These are phyloP conservation scores for Auxenochlorella pyrenoidosa DNA, from an alignment of 139 green algal species.

Conservation along the genomic window DNA sequence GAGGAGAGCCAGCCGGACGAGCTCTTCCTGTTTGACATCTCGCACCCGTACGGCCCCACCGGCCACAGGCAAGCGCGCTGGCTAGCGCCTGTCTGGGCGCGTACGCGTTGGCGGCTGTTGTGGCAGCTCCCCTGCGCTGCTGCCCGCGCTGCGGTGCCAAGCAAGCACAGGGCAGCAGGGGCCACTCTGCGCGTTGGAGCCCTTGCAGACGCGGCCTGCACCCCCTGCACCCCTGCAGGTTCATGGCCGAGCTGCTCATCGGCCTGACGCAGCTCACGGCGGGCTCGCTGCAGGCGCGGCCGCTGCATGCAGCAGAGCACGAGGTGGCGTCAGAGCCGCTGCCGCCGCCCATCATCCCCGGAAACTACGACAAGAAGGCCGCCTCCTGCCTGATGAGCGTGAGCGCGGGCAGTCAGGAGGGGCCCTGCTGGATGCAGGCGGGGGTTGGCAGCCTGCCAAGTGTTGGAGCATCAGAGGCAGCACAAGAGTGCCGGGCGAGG, in stretches of 20 bases:
- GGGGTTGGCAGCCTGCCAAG: too few species aligned
- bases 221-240: conserved; percentile 2
- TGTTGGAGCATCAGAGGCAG: too few species aligned
- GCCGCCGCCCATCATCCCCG: conserved; percentile 29
- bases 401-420: not conserved
- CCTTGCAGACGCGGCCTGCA: too few species aligned
- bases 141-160: not conserved
- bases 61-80: conserved; percentile 23
- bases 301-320: conserved; percentile 21
- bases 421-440: too few species aligned
- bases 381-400: conserved; percentile 32
- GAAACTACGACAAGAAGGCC: conserved; percentile 35
- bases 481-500: too few species aligned
- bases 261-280: conserved; percentile 31
- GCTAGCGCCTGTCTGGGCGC: not conserved
- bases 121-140: not conserved
- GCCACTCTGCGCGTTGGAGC: not conserved
- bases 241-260: conserved; percentile 40
- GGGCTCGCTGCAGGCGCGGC: not conserved
- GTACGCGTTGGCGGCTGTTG: not conserved
- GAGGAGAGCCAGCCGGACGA: not conserved
- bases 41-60: conserved; percentile 40
- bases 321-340: not conserved
- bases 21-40: conserved; percentile 36
- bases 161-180: not conserved